Percentiles rank a stretch among this genome's conserved stretches.
Conservation (phyloP, 805 yeast genomes). For the Debaryomyces tyrocola region DNA sequence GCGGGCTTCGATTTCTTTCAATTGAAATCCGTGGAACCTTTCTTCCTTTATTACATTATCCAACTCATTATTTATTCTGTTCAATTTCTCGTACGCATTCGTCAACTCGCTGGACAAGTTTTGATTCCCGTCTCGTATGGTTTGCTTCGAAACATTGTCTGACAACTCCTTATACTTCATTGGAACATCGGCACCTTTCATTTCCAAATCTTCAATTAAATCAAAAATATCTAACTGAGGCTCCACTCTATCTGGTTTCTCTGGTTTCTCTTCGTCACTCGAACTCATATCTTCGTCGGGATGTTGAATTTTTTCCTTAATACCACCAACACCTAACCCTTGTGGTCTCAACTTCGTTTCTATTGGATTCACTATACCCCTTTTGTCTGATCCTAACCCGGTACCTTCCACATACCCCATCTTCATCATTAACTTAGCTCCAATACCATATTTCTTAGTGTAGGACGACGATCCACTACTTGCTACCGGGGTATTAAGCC, state of each 20-base stretch:
- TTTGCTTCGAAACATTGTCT: constrained; percentile 16
- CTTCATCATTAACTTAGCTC: constrained; percentile 70
- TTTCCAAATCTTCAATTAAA: constrained; percentile 37
- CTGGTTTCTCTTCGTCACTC: constrained; percentile 20
- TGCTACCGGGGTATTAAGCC: background rate
- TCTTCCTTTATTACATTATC: constrained; percentile 10
- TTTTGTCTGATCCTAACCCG: constrained; percentile 74
- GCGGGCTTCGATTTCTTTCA: constrained; percentile 2
- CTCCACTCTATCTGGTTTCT: background rate
- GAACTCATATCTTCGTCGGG: constrained; percentile 15
- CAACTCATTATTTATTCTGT: constrained; percentile 13
- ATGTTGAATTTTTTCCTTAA: constrained; percentile 31
- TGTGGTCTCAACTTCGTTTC: constrained; percentile 65
- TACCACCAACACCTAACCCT: constrained; percentile 75
- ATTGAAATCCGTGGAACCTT: constrained; percentile 8
- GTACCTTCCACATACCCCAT: constrained; percentile 89
- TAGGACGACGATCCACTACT: background rate
- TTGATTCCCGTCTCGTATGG: constrained; percentile 1
- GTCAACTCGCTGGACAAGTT: constrained; percentile 7
- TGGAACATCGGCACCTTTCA: constrained; percentile 36
- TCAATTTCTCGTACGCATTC: constrained; percentile 13
- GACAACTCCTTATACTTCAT: constrained; percentile 30
- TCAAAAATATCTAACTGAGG: constrained; percentile 25
- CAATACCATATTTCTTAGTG: constrained; percentile 65
- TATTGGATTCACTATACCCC: constrained; percentile 81